These are phyloP conservation scores for Mycena latifolia DNA, from an alignment of 768 basidiomycete genomes.

Conservation along the genomic window DNA sequence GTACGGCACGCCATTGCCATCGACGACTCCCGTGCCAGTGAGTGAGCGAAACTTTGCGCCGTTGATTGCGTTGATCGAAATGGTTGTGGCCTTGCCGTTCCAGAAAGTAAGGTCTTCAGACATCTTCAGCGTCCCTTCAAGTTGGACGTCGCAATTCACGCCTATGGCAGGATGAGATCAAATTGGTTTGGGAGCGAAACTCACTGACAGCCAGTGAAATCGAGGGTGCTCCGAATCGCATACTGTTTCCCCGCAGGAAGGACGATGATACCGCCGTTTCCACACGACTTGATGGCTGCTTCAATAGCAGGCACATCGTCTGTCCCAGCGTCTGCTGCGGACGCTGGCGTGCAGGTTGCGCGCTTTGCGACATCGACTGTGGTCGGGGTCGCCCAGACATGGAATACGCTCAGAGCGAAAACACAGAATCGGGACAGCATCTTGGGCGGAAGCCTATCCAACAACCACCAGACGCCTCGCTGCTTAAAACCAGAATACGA, in stretches of 20 bases:
- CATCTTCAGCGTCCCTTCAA: slow-evolving; percentile 47
- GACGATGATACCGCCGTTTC: slow-evolving; percentile 46
- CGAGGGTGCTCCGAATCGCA: slow-evolving; percentile 43
- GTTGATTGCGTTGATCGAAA: slow-evolving; percentile 40
- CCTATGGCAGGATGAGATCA: slow-evolving; percentile 19
- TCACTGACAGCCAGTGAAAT: slow-evolving; percentile 42
- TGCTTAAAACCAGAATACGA: no score
- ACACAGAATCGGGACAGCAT: background rate
- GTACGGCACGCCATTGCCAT: slow-evolving; percentile 47
- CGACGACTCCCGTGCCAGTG: slow-evolving; percentile 45
- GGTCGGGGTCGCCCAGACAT: slow-evolving; percentile 22
- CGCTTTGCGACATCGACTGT: slow-evolving; percentile 38
- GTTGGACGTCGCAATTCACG: slow-evolving; percentile 43
- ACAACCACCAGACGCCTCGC: no score
- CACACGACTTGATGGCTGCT: slow-evolving; percentile 46
- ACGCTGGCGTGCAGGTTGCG: slow-evolving; percentile 43
- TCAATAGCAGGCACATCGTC: slow-evolving; percentile 48
- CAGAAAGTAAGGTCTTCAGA: slow-evolving; percentile 43
- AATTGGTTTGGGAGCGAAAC: background rate
- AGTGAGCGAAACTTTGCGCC: slow-evolving; percentile 43
- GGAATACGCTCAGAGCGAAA: slow-evolving; percentile 1
- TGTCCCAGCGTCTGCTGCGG: slow-evolving; percentile 38
- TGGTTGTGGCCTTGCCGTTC: slow-evolving; percentile 42
- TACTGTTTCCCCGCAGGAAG: slow-evolving; percentile 44
- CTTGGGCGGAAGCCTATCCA: background rate